Base-by-base conservation (phyloP, 2,329 filamentous ascomycete species). In the Aspergillus sp. region DNA sequence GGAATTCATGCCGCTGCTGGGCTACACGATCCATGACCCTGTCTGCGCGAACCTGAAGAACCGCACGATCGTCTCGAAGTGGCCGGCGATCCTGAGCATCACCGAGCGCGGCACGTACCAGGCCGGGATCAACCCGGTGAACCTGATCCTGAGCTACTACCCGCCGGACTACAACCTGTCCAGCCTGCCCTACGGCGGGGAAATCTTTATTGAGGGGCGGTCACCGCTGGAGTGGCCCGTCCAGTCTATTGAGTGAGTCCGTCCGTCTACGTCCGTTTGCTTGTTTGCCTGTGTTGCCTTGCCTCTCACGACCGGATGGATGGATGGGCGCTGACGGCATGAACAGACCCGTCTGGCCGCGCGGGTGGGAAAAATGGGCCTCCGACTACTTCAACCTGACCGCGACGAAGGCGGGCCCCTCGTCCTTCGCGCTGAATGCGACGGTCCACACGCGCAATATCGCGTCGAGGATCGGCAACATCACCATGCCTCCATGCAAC, bases 51-150 rank as follows among this genome's bases (percentile, higher is more conserved):
- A 36, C 32, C 32, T 10, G 16, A 36, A 36, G 17, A 13, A 32
- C 23, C 20, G 17, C 43, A 48, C 36, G 54, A 42, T 43, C 6
- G 40, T 14, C 19, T 45, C 2, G 50, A 34, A 16, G 17, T 49
- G 25, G 47, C 38, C 19, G 5, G 17, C 7, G 42, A 34, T 11
- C 13, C 10, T 14, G 14, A 6, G n/a, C 38, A 14, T 13, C 10
- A 41, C 4, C 13, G 7, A 13, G 3, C 7, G 13, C 16, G 13
- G 16, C 11, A 1, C 5, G 21, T 43, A 43, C 10, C 2, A 29
- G n/a, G 5, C 20, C 17, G 23, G 19, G 13, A 2, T 13, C 13
- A 36, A 36, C 32, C 32, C 32, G 13, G 32, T 36, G 5, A 16
- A 36, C 32, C 32, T 36, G 2, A 10, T 36, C 32, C 23, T 25